phyloP scores from a whole-genome alignment of 2,329 filamentous ascomycete genomes.

The Fusarium sp. region DNA sequence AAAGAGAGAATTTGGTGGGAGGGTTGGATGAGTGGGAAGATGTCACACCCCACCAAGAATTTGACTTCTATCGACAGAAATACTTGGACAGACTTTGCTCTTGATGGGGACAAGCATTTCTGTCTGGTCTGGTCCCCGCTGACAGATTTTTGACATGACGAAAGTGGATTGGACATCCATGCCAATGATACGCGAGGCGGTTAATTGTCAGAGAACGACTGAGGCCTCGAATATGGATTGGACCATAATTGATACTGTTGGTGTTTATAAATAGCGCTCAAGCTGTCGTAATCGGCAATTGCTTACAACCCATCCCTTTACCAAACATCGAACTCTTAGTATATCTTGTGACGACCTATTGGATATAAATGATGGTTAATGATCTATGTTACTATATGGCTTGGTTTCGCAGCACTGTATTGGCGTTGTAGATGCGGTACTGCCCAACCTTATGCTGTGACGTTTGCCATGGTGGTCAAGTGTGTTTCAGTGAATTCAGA shows the following conservation, averaged over 20 bases:
- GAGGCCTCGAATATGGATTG: not conserved
- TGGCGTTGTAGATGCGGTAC: not conserved
- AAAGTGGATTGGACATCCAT: constrained; percentile 29
- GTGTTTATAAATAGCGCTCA: not conserved
- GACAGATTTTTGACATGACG: constrained; percentile 41
- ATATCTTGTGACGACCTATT: not conserved
- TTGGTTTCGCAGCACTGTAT: not conserved
- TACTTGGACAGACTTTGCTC: not conserved
- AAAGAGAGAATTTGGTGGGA: constrained; percentile 36
- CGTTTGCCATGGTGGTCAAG: not conserved
- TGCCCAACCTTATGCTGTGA: not conserved
- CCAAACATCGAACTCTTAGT: not conserved
- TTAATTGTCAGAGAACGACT: not conserved
- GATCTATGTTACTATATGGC: not conserved
- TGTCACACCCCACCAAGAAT: constrained; percentile 40
- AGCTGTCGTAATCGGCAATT: not conserved
- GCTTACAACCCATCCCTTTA: not conserved
- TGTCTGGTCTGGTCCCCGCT: constrained; percentile 26
- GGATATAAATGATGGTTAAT: not conserved
- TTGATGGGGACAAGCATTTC: not conserved
- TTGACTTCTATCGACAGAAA: constrained; percentile 31
- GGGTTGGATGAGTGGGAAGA: constrained; percentile 28
- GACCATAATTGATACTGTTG: not conserved
- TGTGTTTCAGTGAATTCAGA: not conserved
- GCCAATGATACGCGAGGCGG: constrained; percentile 17